Evolutionary conservation across 768 basidiomycete genomes (phyloP).

Genomic region (Naganishia friedmannii): DNA sequence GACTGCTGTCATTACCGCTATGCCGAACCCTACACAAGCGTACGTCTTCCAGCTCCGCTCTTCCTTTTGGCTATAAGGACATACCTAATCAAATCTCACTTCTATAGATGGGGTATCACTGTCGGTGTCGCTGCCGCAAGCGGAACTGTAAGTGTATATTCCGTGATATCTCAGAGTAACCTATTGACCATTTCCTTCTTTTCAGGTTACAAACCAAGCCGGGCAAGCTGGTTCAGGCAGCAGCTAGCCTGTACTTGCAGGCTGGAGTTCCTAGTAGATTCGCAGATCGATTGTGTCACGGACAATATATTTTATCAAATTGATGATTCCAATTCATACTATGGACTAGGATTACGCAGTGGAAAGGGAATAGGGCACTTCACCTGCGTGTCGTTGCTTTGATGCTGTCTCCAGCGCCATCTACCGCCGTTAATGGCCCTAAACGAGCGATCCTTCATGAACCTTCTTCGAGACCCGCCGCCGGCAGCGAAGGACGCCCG

Average conservation of each 20-base stretch:
- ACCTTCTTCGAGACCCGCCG: background rate
- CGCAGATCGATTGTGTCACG: background rate
- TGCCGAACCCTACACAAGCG: slow-evolving; percentile 49
- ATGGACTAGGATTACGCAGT: no score
- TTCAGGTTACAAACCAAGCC: slow-evolving; percentile 11
- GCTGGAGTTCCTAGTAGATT: background rate
- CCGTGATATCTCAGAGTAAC: background rate
- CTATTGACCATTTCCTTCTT: no score
- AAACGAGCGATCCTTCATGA: background rate
- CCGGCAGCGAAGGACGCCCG: background rate
- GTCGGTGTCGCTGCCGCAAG: slow-evolving; percentile 7
- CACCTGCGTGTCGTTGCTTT: no score
- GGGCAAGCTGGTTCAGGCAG: slow-evolving; percentile 17
- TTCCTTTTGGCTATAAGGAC: no score
- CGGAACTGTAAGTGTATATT: background rate
- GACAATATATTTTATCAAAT: no score
- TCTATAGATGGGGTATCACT: slow-evolving; percentile 6
- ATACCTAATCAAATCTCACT: background rate
- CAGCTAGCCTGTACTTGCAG: background rate
- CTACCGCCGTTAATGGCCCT: no score
- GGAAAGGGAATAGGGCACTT: no score
- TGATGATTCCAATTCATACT: no score
- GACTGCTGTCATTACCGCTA: slow-evolving; percentile 42
- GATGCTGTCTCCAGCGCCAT: no score
- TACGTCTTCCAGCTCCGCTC: slow-evolving; percentile 23